These are phyloP conservation scores for Starmerella bacillaris DNA, from an alignment of 805 yeast genomes.

Conservation along the genomic window DNA sequence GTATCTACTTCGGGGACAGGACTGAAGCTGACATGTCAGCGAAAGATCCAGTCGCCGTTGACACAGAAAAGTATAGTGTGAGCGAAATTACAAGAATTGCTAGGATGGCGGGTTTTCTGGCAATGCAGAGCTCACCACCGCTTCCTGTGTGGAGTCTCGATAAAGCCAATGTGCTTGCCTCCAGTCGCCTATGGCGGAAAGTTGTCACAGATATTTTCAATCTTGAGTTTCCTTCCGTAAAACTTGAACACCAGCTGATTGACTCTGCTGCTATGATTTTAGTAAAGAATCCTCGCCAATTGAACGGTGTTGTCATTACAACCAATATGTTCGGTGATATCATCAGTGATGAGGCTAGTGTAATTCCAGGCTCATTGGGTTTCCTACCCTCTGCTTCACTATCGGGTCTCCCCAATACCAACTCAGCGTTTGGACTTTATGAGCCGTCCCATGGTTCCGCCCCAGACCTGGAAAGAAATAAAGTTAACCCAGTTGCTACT, in stretches of 20 bases:
- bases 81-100: constrained; percentile 89
- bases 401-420: constrained; percentile 91
- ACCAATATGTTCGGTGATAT: constrained; percentile 97
- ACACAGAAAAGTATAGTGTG: constrained; percentile 81
- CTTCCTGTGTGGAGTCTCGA: constrained; percentile 90
- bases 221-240: constrained; percentile 78
- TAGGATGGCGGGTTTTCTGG: constrained; percentile 95
- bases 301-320: constrained; percentile 85
- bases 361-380: constrained; percentile 94
- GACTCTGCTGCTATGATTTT: constrained; percentile 98
- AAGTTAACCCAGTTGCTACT: constrained; percentile 91
- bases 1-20: constrained; percentile 93
- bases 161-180: constrained; percentile 93
- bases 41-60: constrained; percentile 46
- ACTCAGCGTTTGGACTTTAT: constrained; percentile 84
- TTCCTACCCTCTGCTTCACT: constrained; percentile 89
- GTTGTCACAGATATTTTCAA: constrained; percentile 71
- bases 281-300: constrained; percentile 73
- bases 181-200: constrained; percentile 90
- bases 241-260: constrained; percentile 81
- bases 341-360: constrained; percentile 93
- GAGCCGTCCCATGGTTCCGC: constrained; percentile 99
- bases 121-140: constrained; percentile 85
- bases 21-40: constrained; percentile 78
- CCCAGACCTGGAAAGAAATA: constrained; percentile 73